phyloP scores from a whole-genome alignment of 371 early-diverging fungal genomes.

The Aphelidium insulamus region DNA sequence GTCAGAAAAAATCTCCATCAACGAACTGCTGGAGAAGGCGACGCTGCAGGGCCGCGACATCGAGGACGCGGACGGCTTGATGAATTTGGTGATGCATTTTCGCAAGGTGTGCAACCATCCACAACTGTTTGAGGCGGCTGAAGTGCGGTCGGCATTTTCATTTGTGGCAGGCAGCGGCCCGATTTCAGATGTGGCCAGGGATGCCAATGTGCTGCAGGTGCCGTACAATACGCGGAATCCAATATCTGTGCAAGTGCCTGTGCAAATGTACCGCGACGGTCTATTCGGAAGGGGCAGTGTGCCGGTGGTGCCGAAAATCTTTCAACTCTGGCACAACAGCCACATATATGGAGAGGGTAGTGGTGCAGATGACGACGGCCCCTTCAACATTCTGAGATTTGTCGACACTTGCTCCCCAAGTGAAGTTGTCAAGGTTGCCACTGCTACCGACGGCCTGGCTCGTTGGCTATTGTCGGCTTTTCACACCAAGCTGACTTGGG shows the following conservation, averaged over 20 bases:
- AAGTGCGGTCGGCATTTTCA: conserved; percentile 46
- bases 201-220: conserved; percentile 24
- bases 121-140: conserved; percentile 87
- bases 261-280: conserved; percentile 40
- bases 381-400: too few relatives aligned
- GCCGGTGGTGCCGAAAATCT: too few relatives aligned
- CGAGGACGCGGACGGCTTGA: conserved; percentile 49
- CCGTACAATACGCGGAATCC: conserved; percentile 35
- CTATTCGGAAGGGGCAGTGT: too few relatives aligned
- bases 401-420: too few relatives aligned
- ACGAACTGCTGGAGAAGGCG: conserved; percentile 51
- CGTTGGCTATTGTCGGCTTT: too few relatives aligned
- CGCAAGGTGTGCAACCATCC: conserved; percentile 98
- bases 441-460: too few relatives aligned
- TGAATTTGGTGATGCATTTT: conserved; percentile 94
- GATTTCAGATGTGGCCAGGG: conserved; percentile 36
- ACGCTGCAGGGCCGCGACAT: conserved; percentile 20
- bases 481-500: too few relatives aligned
- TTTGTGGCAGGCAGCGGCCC: conserved; percentile 25
- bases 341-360: too few relatives aligned
- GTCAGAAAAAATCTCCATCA: conserved; percentile 58
- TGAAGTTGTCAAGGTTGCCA: too few relatives aligned
- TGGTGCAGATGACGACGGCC: too few relatives aligned
- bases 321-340: too few relatives aligned
- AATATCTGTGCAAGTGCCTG: conserved; percentile 37